phyloP scores from a whole-genome alignment of 139 green algal species.

The Spirogloea muscicola region DNA sequence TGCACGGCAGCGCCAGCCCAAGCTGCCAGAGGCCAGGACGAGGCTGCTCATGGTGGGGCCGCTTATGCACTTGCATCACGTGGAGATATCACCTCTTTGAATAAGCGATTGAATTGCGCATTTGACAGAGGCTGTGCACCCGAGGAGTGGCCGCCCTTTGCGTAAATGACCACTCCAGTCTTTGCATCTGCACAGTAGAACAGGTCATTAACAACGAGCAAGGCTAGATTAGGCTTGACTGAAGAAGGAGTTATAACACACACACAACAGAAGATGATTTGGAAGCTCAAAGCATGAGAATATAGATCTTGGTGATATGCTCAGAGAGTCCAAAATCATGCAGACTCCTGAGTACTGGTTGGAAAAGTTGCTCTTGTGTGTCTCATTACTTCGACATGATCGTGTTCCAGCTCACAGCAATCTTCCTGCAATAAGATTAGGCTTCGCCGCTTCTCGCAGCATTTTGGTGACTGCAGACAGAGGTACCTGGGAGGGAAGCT shows the following conservation, averaged over 20 bases:
- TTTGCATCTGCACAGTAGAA: slow-evolving; percentile 16
- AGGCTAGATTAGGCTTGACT: too few relatives aligned
- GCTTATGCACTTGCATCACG: too few relatives aligned
- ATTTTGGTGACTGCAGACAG: not conserved
- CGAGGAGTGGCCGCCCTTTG: not conserved
- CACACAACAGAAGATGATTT: not conserved
- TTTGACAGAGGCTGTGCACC: not conserved
- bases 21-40: too few relatives aligned
- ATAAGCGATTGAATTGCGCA: slow-evolving; percentile 4
- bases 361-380: too few relatives aligned
- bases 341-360: not conserved
- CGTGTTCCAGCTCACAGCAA: slow-evolving; percentile 1
- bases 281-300: not conserved
- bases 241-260: not conserved
- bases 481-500: not conserved
- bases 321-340: not conserved
- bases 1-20: too few relatives aligned
- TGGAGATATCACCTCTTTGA: slow-evolving; percentile 38
- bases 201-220: too few relatives aligned
- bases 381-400: too few relatives aligned
- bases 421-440: not conserved
- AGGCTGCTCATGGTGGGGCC: too few relatives aligned
- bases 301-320: not conserved
- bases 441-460: too few relatives aligned
- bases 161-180: not conserved